Conservation (phyloP, 1,284 basidiomycete species). For the Papiliotrema terrestris region DNA sequence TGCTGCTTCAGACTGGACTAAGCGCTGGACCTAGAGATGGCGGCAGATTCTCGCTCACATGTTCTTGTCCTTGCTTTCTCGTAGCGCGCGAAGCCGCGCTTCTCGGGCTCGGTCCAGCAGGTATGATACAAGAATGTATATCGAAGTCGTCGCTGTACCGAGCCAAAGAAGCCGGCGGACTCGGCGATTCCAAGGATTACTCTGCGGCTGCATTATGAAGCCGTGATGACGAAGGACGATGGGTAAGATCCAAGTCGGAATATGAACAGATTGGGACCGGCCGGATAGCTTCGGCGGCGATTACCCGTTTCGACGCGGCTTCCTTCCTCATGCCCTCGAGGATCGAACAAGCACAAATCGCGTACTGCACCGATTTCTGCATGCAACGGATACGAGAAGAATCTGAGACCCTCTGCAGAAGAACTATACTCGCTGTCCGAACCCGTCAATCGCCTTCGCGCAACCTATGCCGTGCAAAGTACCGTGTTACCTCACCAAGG, state of each 20-base stretch:
- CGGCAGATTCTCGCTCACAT: conserved; percentile 20
- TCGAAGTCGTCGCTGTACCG: conserved; percentile 31
- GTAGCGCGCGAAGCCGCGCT: conserved; percentile 30
- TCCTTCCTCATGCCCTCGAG: not conserved
- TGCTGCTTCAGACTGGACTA: conserved; percentile 43
- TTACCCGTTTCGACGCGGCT: not conserved
- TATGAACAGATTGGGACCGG: not conserved
- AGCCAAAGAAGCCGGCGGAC: conserved; percentile 31
- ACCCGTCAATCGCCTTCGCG: too few relatives aligned
- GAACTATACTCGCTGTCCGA: too few relatives aligned
- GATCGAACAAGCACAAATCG: too few relatives aligned
- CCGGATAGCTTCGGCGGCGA: not conserved
- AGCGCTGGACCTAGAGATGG: not conserved
- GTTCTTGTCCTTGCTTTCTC: conserved; percentile 34
- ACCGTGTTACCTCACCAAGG: too few relatives aligned
- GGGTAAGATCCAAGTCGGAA: not conserved
- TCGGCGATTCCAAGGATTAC: conserved; percentile 31
- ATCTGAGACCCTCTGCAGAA: too few relatives aligned
- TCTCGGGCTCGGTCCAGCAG: conserved; percentile 36
- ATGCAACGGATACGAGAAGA: too few relatives aligned
- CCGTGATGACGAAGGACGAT: not conserved
- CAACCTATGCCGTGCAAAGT: too few relatives aligned
- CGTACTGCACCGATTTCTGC: too few relatives aligned
- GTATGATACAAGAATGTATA: conserved; percentile 37
- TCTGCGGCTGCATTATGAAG: not conserved